Evolutionary conservation across 2,329 filamentous ascomycete genomes (phyloP), one percentile per base, ranked within the genome.

Genomic region (Gyromitra esculenta): DNA sequence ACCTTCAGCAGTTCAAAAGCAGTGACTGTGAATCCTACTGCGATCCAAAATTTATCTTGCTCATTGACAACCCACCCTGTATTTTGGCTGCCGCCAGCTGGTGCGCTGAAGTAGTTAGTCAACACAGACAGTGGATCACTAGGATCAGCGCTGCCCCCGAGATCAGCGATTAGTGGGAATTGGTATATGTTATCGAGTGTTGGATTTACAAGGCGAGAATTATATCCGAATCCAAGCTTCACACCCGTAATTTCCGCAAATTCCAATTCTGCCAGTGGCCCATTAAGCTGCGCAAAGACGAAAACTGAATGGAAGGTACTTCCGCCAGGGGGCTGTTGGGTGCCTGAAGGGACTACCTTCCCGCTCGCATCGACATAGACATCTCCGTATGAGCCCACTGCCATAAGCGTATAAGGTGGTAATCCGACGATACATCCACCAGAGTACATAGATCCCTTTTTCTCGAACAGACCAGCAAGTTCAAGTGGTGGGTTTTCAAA

Each of bases 201-300:
- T 6, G 85, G 85, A 0, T 81, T 25, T 1, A 78, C 78, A 0
- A 86, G 68, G 1, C 65, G 72, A 5, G 76, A 81, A 54, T 86
- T 86, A 77, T 84, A 84, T 0, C 85, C 85, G 63, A 86, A 85
- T 0, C 84, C 85, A 18, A 81, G 81, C 0, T 76, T 79, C 1
- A 86, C 60, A 0, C 83, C 84, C 0, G 75, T 75, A 21, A 86
- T 82, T 2, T 80, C 81, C 0, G 83, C 84, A 72, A 85, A 85
- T 31, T 81, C 83, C 8, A 86, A 78, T 0, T 80, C 80, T 8
- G 85, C 66, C 1, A 86, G 80, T 0, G 84, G 85, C 0, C 85
- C 85, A 8, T 83, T 77, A 0, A 86, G 81, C 41, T 80, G 81
- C 7, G 81, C 83, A 73, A 82, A 86, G 0, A 85, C 79, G 68